Percentiles rank a stretch among this genome's conserved stretches.
Evolutionary conservation across 2,329 filamentous ascomycete species (phyloP).

Genomic region (Fusarium sulawesiense): DNA sequence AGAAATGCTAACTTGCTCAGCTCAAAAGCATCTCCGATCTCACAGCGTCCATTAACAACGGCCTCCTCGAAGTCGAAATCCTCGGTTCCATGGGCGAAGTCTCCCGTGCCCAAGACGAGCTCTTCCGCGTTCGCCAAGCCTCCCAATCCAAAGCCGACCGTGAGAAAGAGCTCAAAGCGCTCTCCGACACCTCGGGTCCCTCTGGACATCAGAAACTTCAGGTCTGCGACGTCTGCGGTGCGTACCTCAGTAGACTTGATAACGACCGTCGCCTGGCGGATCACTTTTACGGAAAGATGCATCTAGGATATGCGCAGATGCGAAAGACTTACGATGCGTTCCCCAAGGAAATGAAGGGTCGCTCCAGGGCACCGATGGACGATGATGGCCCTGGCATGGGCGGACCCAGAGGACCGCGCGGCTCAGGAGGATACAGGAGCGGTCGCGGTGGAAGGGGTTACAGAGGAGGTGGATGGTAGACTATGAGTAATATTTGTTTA

Average conservation of each 20-base stretch:
- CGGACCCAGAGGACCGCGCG: constrained; percentile 63
- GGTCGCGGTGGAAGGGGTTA: constrained; percentile 63
- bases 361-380: constrained; percentile 69
- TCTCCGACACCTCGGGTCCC: constrained; percentile 92
- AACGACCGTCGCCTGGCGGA: constrained; percentile 95
- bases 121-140: constrained; percentile 84
- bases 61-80: constrained; percentile 86
- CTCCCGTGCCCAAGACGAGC: constrained; percentile 84
- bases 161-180: constrained; percentile 87
- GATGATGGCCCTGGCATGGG: constrained; percentile 60
- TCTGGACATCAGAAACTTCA: constrained; percentile 97
- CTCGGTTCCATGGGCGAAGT: constrained; percentile 86
- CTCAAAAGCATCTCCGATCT: constrained; percentile 89
- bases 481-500: background rate
- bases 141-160: constrained; percentile 84
- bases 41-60: constrained; percentile 79
- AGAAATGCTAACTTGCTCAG: constrained; percentile 42
- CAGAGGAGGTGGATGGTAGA: constrained; percentile 59
- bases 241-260: constrained; percentile 90
- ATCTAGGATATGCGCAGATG: constrained; percentile 98
- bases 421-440: constrained; percentile 66
- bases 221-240: constrained; percentile 98
- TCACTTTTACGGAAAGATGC: constrained; percentile 99
- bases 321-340: constrained; percentile 91
- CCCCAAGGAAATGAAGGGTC: constrained; percentile 84